Evolutionary conservation across 2,329 filamentous ascomycete species (phyloP).

Genomic region (Myriosclerotinia curreyana): DNA sequence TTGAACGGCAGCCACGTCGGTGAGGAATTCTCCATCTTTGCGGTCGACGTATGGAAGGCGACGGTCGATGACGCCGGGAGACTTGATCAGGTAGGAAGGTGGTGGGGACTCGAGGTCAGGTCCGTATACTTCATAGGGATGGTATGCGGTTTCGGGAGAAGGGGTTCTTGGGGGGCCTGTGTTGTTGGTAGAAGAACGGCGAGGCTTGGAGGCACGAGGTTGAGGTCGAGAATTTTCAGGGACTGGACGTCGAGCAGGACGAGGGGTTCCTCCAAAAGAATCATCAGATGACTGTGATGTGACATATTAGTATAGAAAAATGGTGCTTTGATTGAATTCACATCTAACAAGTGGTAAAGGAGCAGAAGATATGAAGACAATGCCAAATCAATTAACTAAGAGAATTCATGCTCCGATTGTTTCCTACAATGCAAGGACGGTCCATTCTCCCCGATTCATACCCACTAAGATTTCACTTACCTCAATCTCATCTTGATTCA

Average conservation of each 20-base stretch:
- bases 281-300: background rate
- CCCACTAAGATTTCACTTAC: no score
- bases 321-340: no score
- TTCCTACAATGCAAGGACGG: no score
- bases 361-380: background rate
- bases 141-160: background rate
- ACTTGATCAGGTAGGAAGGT: slow-evolving; percentile 8
- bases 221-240: no score
- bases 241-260: background rate
- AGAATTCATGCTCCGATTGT: no score
- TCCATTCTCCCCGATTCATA: no score
- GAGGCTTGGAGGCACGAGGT: background rate
- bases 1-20: background rate
- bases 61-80: background rate
- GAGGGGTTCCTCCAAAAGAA: background rate
- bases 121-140: background rate
- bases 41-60: background rate
- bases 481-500: background rate
- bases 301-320: background rate
- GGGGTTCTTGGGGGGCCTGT: background rate
- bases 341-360: background rate
- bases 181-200: background rate
- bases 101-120: slow-evolving; percentile 3
- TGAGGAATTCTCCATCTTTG: background rate
- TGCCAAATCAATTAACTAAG: no score